Base-by-base conservation (phyloP, 257 asterid genomes). In the Scutellaria galericulata region DNA sequence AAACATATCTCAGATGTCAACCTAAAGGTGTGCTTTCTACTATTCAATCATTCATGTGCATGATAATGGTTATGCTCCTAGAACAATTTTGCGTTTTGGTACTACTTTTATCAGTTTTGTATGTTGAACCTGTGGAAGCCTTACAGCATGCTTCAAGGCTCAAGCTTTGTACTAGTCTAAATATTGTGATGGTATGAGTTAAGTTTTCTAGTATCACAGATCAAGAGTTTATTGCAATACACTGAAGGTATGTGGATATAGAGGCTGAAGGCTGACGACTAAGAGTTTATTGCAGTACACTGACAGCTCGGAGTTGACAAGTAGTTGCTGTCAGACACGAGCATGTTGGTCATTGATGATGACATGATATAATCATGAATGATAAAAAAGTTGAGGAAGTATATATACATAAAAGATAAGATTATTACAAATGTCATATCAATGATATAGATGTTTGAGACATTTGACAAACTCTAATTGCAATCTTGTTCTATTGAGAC, bases 1-100 rank as follows among this genome's bases (percentile, higher is more conserved):
- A 85, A 83, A 20, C 75, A 79, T 48, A 72, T 90, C 67, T 83
- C 96, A 64, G 91, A 88, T 73, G 61, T 76, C 81, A 94, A 87
- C 88, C 79, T 94, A 48, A 88, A 86, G 88, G 99, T 92, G 76
- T 57, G 63, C 12, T 8, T 74, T 64, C 67, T 11, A 58, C 48
- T 64, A 20, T 54, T 59, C 18, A 52, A 53, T 59, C 61, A 22
- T 72, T 66, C 61, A 41, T 58, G 53, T 72, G 59, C 5, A 41
- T 72, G 70, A 42, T 7, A 37, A 41, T 75, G 66, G n/a, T 55
- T 67, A 59, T 69, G 56, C 75, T 18, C 18, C 18, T 18, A 0
- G 0, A 18, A 18, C 18, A 18, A 18, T 18, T 18, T 18, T 18
- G 18, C 18, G 18, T 18, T 59, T 10, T 24, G 63, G 20, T 57